Evolutionary conservation across 257 asterid genomes (phyloP).

Genomic region (Apocynum venetum): DNA sequence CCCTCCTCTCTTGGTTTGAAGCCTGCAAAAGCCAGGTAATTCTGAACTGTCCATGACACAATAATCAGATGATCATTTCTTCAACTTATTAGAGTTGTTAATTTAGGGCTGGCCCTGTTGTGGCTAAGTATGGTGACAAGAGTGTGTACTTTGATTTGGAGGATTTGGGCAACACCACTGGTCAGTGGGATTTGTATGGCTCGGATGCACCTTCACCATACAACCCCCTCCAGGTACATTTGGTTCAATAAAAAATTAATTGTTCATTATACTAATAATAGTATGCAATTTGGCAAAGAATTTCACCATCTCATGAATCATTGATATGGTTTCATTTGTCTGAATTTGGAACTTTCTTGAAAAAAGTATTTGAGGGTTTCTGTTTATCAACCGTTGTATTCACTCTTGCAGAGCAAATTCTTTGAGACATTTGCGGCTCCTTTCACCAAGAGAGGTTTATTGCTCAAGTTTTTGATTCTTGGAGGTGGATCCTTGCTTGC

Average conservation of each 20-base stretch:
- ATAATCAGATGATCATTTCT: neutral
- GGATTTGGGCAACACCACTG: slow-evolving; percentile 86
- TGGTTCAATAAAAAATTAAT: neutral
- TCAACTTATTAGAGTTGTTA: neutral
- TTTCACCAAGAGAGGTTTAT: slow-evolving; percentile 90
- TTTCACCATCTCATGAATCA: neutral
- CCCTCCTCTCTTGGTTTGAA: slow-evolving; percentile 53
- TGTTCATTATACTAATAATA: neutral
- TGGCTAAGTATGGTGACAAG: slow-evolving; percentile 92
- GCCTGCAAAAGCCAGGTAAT: slow-evolving; percentile 58
- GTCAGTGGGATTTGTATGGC: slow-evolving; percentile 97
- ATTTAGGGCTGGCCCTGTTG: slow-evolving; percentile 68
- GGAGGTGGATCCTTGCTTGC: slow-evolving; percentile 89
- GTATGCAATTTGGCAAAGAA: neutral
- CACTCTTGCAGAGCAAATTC: slow-evolving; percentile 74
- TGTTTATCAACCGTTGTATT: neutral
- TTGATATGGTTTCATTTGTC: neutral
- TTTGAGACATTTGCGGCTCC: slow-evolving; percentile 98
- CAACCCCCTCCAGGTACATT: slow-evolving; percentile 71
- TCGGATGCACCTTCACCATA: slow-evolving; percentile 97
- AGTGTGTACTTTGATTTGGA: slow-evolving; percentile 95
- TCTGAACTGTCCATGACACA: neutral
- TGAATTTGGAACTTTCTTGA: neutral
- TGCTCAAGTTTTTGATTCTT: slow-evolving; percentile 91
- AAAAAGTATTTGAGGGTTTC: neutral